phyloP scores from a whole-genome alignment of 2,329 filamentous ascomycete species.

The Penicillium sp. region DNA sequence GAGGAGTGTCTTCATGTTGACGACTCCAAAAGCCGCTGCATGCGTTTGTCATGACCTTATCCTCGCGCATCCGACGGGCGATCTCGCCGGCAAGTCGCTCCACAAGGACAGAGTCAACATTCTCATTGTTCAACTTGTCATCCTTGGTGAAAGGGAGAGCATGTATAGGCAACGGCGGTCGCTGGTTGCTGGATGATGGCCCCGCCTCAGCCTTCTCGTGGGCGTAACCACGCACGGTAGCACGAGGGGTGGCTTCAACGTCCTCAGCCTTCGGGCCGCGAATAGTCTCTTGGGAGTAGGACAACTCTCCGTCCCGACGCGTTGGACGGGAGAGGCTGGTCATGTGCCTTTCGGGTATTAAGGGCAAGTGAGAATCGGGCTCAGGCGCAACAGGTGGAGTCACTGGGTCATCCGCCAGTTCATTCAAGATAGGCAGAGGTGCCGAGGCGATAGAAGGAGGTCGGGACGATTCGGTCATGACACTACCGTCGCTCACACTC shows the following conservation, averaged over 20 bases:
- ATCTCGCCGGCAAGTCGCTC: constrained; percentile 86
- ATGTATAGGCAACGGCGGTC: constrained; percentile 31
- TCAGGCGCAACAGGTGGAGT: constrained; percentile 52
- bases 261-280: constrained; percentile 24
- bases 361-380: constrained; percentile 31
- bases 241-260: constrained; percentile 35
- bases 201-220: constrained; percentile 31
- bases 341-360: constrained; percentile 35
- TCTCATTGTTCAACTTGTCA: constrained; percentile 26
- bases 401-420: constrained; percentile 54
- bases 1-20: constrained; percentile 39
- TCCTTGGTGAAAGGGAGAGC: constrained; percentile 36
- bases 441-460: constrained; percentile 51
- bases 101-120: constrained; percentile 48
- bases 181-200: constrained; percentile 23
- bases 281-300: constrained; percentile 26
- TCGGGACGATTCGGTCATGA: constrained; percentile 39
- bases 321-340: constrained; percentile 28
- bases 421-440: constrained; percentile 56
- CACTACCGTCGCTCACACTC: constrained; percentile 43
- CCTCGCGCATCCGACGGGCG: constrained; percentile 75
- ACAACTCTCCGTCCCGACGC: constrained; percentile 26
- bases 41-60: constrained; percentile 55
- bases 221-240: constrained; percentile 22
- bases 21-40: constrained; percentile 39